Base-by-base conservation (phyloP, 1,139 yeast species). In the Starmera stellimalicola region DNA sequence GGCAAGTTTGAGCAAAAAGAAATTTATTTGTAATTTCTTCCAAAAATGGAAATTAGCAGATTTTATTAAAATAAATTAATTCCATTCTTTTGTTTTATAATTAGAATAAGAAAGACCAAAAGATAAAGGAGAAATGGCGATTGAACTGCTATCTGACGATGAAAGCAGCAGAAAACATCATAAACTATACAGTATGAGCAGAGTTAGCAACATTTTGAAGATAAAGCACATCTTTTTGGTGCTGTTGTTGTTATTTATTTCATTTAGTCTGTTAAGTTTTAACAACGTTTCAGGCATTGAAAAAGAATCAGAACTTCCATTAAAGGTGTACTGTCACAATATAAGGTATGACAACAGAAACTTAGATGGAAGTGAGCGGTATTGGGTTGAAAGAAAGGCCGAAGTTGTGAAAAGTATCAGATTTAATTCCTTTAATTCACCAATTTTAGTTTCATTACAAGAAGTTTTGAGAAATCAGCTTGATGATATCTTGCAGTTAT, bases 401-500 rank as follows among this genome's bases (percentile, higher is more conserved):
- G 55, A 58, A 17, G 55, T 71, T 6, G 54, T 61, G 26, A 55
- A 59, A 27, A 57, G 70, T 11, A 70, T 73, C 38, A 33, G 35
- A 22, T 47, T 42, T 42, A 47, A 44, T 40, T 59, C 70, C 6
- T 64, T 61, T 33, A 63, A 54, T 35, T 52, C 58, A 5, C 47
- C 48, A 12, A 40, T 62, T 0, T 54, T 63, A 30, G 72, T 73
- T 8, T 66, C 75, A 32, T 57, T 73, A 26, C 80, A 73, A 46
- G 80, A 73, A 46, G 79, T 69, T 15, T 55, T 71, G 34, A 60
- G 65, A 44, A 58, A 68, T 42, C 80, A 73, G 45, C 51, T 74
- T 29, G 45, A 53, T 15, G 80, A 74, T 44, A 56, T 75, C 3
- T 38, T 70, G 26, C 44, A 42, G 4, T 40, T 47, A 5, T 41